phyloP scores from a whole-genome alignment of 2,329 filamentous ascomycete species.

The Fusarium xylarioides region DNA sequence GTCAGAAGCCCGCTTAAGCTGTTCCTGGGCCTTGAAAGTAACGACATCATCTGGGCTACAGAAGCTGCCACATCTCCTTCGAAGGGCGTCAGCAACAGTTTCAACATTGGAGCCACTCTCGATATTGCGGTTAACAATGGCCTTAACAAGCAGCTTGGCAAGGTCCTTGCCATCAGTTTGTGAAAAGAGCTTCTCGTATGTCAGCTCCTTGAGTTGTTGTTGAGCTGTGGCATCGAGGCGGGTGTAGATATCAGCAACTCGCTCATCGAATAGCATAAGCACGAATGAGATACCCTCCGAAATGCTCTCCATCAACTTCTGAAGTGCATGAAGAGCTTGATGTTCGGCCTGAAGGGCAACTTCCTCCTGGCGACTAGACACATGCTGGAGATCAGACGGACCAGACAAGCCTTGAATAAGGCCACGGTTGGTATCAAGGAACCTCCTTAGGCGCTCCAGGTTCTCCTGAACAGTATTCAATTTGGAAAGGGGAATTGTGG shows the following conservation, averaged over 20 bases:
- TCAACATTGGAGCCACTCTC: constrained; percentile 97
- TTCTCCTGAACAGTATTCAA: constrained; percentile 81
- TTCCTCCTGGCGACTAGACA: constrained; percentile 86
- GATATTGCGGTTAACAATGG: constrained; percentile 97
- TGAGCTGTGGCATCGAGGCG: constrained; percentile 76
- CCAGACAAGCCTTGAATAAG: constrained; percentile 96
- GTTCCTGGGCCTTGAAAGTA: constrained; percentile 98
- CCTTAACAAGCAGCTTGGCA: constrained; percentile 93
- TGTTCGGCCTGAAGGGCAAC: constrained; percentile 93
- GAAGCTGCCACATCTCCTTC: constrained; percentile 93
- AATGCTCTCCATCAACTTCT: constrained; percentile 87
- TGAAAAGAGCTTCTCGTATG: constrained; percentile 89
- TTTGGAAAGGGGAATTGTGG: constrained; percentile 73
- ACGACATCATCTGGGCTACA: constrained; percentile 97
- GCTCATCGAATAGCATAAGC: constrained; percentile 92
- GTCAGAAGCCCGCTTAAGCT: constrained; percentile 87
- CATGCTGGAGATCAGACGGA: constrained; percentile 82
- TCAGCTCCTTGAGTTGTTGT: constrained; percentile 77
- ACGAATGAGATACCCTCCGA: constrained; percentile 98
- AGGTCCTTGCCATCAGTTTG: constrained; percentile 82
- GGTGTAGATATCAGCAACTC: constrained; percentile 85
- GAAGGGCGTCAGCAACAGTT: constrained; percentile 93
- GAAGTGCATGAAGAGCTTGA: constrained; percentile 85
- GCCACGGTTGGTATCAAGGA: constrained; percentile 85
- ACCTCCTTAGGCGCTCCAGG: constrained; percentile 79